Evolutionary conservation across 1,284 basidiomycete species (phyloP).

Genomic region (Moniliella sp.): DNA sequence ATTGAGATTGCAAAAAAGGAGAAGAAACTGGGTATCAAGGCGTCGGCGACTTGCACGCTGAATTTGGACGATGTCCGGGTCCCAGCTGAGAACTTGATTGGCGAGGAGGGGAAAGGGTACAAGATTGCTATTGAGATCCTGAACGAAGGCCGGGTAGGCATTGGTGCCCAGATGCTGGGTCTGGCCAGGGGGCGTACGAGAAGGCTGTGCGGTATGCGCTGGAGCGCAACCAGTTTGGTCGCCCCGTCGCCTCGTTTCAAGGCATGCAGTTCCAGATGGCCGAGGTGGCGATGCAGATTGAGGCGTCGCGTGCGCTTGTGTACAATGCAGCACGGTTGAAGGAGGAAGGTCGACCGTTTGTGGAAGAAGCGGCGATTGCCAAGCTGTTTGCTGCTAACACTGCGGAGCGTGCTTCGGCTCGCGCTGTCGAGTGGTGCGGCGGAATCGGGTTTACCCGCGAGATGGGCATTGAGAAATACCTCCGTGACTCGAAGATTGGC

Average conservation of each 20-base stretch:
- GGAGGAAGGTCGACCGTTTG: slow-evolving; percentile 78
- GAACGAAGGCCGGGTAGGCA: slow-evolving; percentile 91
- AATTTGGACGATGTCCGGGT: slow-evolving; percentile 86
- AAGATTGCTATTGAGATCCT: slow-evolving; percentile 87
- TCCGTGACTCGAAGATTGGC: slow-evolving; percentile 55
- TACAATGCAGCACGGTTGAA: slow-evolving; percentile 87
- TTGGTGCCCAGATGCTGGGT: slow-evolving; percentile 63
- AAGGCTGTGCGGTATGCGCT: slow-evolving; percentile 79
- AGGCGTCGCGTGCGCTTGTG: slow-evolving; percentile 71
- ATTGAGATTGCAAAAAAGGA: slow-evolving; percentile 96
- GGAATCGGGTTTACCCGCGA: slow-evolving; percentile 67
- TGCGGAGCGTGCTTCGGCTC: slow-evolving; percentile 64
- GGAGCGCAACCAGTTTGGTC: slow-evolving; percentile 77
- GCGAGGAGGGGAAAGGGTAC: slow-evolving; percentile 80
- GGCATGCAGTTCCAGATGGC: slow-evolving; percentile 90
- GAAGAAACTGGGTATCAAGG: slow-evolving; percentile 85
- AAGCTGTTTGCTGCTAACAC: slow-evolving; percentile 63
- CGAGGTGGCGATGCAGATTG: slow-evolving; percentile 59
- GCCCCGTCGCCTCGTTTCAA: slow-evolving; percentile 63
- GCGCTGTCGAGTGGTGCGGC: slow-evolving; percentile 88
- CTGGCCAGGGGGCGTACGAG: slow-evolving; percentile 85
- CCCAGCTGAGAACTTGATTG: slow-evolving; percentile 78
- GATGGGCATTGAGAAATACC: slow-evolving; percentile 66
- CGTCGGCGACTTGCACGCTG: slow-evolving; percentile 86
- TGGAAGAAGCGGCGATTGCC: slow-evolving; percentile 87